Conservation (phyloP, 2,329 filamentous ascomycete species). For the Hansfordia pulvinata region DNA sequence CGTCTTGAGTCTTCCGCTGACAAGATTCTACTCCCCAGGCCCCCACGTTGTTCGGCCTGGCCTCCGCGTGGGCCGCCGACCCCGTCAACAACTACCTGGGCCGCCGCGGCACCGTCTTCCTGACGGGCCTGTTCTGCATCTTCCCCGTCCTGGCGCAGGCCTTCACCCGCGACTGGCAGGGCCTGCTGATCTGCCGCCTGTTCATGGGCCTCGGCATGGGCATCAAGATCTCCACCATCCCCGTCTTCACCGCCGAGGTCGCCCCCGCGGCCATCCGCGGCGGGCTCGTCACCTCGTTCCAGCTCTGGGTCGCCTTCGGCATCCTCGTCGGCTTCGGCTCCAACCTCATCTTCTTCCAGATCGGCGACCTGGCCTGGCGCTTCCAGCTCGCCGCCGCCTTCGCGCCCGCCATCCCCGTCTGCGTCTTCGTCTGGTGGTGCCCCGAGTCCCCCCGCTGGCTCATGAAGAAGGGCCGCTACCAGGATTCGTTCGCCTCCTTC, state of each 20-base stretch:
- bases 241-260: conserved; percentile 18
- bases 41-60: too few species aligned
- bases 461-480: conserved; percentile 5
- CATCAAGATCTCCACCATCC: conserved; percentile 5
- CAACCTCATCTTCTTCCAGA: conserved; percentile 14
- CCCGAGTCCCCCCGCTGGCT: conserved; percentile 15
- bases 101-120: conserved; percentile 57
- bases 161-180: too few species aligned
- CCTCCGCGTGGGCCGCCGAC: conserved; percentile 43
- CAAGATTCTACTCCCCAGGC: too few species aligned
- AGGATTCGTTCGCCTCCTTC: conserved; percentile 8
- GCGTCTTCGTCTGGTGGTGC: conserved; percentile 13
- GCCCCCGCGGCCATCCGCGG: conserved; percentile 16
- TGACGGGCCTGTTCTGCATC: too few species aligned
- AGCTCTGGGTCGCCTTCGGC: conserved; percentile 15
- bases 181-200: not conserved
- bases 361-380: conserved; percentile 14
- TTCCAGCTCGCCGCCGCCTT: conserved; percentile 21
- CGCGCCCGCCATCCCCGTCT: conserved; percentile 15
- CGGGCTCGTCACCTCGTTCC: conserved; percentile 20
- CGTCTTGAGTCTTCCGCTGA: too few species aligned
- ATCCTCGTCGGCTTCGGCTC: conserved; percentile 11
- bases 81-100: conserved; percentile 60
- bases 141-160: too few species aligned
- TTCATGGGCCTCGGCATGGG: not conserved